phyloP scores from a whole-genome alignment of 2,329 filamentous ascomycete species.

The Monilinia laxa region DNA sequence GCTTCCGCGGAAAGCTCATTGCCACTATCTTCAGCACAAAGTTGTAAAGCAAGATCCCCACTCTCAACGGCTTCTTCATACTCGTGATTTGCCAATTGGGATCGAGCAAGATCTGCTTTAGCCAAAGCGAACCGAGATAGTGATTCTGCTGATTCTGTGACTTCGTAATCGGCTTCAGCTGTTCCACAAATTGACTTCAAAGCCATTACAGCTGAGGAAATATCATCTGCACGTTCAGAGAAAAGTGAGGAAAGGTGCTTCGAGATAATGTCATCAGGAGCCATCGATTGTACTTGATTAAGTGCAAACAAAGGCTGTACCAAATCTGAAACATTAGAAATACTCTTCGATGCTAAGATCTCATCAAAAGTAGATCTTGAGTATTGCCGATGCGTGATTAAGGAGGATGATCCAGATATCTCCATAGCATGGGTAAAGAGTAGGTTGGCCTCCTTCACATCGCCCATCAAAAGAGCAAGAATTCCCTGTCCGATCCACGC shows the following conservation, averaged over 20 bases:
- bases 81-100: conserved; percentile 66
- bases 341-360: conserved; percentile 58
- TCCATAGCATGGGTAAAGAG: conserved; percentile 95
- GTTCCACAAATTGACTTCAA: conserved; percentile 66
- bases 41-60: conserved; percentile 75
- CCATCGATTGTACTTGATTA: conserved; percentile 72
- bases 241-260: conserved; percentile 78
- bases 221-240: conserved; percentile 75
- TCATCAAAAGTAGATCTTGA: conserved; percentile 80
- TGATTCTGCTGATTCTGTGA: conserved; percentile 71
- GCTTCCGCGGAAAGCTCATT: conserved; percentile 64
- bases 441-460: conserved; percentile 72
- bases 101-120: conserved; percentile 84
- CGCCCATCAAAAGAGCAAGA: conserved; percentile 69
- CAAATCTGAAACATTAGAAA: conserved; percentile 57
- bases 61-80: conserved; percentile 73
- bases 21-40: conserved; percentile 71
- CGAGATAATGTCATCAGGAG: conserved; percentile 68
- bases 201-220: conserved; percentile 58
- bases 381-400: conserved; percentile 75
- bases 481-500: conserved; percentile 94
- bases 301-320: conserved; percentile 88
- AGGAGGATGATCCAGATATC: conserved; percentile 75
- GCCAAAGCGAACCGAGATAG: conserved; percentile 77
- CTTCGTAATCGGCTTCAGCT: conserved; percentile 81